phyloP scores from a whole-genome alignment of 768 basidiomycete genomes.

The Chalciporus piperatus region DNA sequence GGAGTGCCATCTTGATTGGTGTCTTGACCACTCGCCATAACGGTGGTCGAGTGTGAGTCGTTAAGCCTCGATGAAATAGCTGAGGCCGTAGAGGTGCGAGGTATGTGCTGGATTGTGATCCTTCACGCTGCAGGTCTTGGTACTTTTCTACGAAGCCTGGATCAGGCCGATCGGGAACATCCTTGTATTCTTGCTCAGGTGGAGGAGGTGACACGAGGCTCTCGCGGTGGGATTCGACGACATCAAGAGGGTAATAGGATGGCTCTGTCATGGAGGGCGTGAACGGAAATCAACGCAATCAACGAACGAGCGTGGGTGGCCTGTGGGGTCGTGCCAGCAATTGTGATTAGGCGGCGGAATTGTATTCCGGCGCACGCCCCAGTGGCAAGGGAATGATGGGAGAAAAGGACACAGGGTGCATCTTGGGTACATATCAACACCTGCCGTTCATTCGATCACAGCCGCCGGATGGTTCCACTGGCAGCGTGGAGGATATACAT shows the following conservation, averaged over 20 bases:
- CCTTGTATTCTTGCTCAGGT: neutral
- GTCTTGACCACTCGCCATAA: slow-evolving; percentile 11
- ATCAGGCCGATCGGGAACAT: neutral
- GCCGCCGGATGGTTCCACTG: too few relatives aligned
- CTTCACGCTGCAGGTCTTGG: neutral
- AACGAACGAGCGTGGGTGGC: slow-evolving; percentile 8
- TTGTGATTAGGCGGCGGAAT: neutral
- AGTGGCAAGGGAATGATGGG: neutral
- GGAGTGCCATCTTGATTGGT: slow-evolving; percentile 15
- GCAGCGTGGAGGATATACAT: too few relatives aligned
- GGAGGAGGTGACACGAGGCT: neutral
- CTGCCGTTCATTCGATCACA: too few relatives aligned
- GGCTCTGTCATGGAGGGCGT: slow-evolving; percentile 11
- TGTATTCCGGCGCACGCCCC: neutral
- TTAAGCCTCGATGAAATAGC: neutral
- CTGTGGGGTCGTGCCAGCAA: neutral
- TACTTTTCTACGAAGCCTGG: neutral
- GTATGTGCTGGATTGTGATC: slow-evolving; percentile 3
- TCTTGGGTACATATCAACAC: neutral
- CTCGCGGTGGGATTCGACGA: slow-evolving; percentile 2
- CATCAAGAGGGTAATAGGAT: slow-evolving; percentile 20
- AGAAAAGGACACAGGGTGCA: neutral
- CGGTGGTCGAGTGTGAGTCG: neutral
- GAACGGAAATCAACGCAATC: neutral
- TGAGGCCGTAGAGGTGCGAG: slow-evolving; percentile 8